A percentile compares a stretch with the other conserved stretches of the same genome.
These are phyloP conservation scores for Tetraselmis striata DNA, from an alignment of 139 green algal genomes.

Conservation along the genomic window DNA sequence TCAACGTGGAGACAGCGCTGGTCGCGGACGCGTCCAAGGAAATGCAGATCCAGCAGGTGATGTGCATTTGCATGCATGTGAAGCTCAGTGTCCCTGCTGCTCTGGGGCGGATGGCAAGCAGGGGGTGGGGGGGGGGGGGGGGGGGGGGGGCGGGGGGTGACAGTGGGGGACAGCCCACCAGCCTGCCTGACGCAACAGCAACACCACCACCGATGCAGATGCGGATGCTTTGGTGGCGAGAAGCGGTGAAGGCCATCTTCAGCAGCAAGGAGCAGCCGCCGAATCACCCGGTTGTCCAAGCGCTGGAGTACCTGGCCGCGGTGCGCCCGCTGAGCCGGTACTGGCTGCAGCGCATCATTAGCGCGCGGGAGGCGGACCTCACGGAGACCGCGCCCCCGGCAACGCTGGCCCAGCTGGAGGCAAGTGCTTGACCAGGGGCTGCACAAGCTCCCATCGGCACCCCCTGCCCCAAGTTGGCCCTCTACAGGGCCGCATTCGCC, in stretches of 20 bases:
- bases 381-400: conserved; percentile 38
- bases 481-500: too few species aligned
- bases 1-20: conserved; percentile 65
- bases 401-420: conserved; percentile 55
- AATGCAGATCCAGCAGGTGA: not conserved
- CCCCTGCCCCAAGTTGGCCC: too few species aligned
- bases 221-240: conserved; percentile 77
- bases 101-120: too few species aligned
- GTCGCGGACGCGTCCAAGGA: conserved; percentile 30
- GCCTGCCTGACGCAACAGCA: not conserved
- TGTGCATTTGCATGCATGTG: too few species aligned
- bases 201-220: conserved; percentile 19
- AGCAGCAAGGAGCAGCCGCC: conserved; percentile 19
- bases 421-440: too few species aligned
- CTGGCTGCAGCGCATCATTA: conserved; percentile 63
- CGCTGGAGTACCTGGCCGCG: conserved; percentile 38
- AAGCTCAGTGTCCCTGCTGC: too few species aligned
- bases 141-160: not conserved
- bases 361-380: conserved; percentile 50
- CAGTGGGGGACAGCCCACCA: not conserved
- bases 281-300: conserved; percentile 45
- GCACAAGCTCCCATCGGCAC: too few species aligned
- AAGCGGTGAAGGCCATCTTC: conserved; percentile 53
- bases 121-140: too few species aligned
- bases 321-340: conserved; percentile 35